Evolutionary conservation across 2,329 filamentous ascomycete species (phyloP).

Genomic region (Epichloe festucae): DNA sequence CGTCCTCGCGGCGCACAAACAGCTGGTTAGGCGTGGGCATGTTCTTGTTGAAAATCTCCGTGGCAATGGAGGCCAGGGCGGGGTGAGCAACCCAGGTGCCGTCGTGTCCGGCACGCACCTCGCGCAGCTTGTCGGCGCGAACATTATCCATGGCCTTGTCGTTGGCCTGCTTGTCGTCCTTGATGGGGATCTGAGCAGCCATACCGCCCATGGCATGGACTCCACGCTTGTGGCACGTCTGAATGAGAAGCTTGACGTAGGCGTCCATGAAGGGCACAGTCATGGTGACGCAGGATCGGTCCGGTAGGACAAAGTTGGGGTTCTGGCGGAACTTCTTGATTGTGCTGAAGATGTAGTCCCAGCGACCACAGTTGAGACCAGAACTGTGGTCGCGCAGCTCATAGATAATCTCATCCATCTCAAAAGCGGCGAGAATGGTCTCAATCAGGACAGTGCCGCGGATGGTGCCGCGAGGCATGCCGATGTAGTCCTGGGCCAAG

Average conservation of each 20-base stretch:
- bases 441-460: constrained; percentile 93
- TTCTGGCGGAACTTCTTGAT: constrained; percentile 99
- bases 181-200: constrained; percentile 98
- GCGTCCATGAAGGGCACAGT: constrained; percentile 96
- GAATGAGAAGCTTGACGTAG: constrained; percentile 90
- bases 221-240: constrained; percentile 91
- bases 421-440: constrained; percentile 93
- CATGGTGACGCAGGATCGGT: constrained; percentile 88
- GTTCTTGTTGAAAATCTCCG: constrained; percentile 91
- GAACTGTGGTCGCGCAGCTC: constrained; percentile 94
- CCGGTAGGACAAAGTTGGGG: constrained; percentile 82
- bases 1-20: constrained; percentile 80
- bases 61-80: constrained; percentile 74
- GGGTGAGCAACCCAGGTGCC: constrained; percentile 97
- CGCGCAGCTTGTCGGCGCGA: constrained; percentile 87
- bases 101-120: constrained; percentile 90
- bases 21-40: constrained; percentile 99
- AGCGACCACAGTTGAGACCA: constrained; percentile 93
- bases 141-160: constrained; percentile 90
- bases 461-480: constrained; percentile 81
- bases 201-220: constrained; percentile 99
- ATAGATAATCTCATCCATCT: constrained; percentile 99
- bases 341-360: constrained; percentile 99
- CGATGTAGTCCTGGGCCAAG: constrained; percentile 83
- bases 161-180: constrained; percentile 82